Percentiles rank a stretch among this genome's conserved stretches.
Conservation (phyloP, 352 stramenopile genomes). For the Globisporangium radiosum region DNA sequence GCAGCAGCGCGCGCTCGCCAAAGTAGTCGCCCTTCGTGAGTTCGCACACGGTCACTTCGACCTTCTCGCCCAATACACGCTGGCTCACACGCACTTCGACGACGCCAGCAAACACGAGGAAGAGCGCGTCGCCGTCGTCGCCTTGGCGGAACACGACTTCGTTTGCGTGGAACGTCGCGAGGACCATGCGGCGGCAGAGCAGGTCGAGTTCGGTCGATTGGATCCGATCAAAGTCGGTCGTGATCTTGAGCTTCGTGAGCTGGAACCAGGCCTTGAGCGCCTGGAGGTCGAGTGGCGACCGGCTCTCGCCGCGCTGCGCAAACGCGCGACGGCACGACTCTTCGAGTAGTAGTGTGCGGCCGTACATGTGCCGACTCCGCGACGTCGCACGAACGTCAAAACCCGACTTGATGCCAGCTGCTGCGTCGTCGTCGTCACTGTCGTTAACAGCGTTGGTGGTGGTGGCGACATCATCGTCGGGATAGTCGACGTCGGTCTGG, state of each 20-base stretch:
- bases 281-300: slow-evolving; percentile 51
- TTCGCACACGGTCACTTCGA: slow-evolving; percentile 66
- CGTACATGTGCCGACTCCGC: slow-evolving; percentile 30
- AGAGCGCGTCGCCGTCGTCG: slow-evolving; percentile 68
- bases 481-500: slow-evolving; percentile 13
- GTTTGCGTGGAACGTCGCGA: slow-evolving; percentile 35
- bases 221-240: slow-evolving; percentile 58
- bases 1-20: slow-evolving; percentile 56
- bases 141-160: slow-evolving; percentile 66
- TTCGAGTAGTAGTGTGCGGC: slow-evolving; percentile 56
- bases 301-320: slow-evolving; percentile 37
- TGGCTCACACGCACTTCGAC: slow-evolving; percentile 62
- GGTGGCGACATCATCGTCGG: not conserved
- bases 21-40: slow-evolving; percentile 67
- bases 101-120: slow-evolving; percentile 54
- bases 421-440: slow-evolving; percentile 16
- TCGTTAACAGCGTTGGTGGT: slow-evolving; percentile 17
- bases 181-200: slow-evolving; percentile 52
- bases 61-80: slow-evolving; percentile 45
- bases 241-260: slow-evolving; percentile 70
- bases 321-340: slow-evolving; percentile 63
- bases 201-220: slow-evolving; percentile 53
- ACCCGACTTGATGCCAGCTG: slow-evolving; percentile 25
- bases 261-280: slow-evolving; percentile 68
- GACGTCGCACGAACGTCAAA: slow-evolving; percentile 32